These are phyloP conservation scores for Colletotrichum orchidophilum DNA, from an alignment of 2,329 filamentous ascomycete genomes.

Conservation along the genomic window DNA sequence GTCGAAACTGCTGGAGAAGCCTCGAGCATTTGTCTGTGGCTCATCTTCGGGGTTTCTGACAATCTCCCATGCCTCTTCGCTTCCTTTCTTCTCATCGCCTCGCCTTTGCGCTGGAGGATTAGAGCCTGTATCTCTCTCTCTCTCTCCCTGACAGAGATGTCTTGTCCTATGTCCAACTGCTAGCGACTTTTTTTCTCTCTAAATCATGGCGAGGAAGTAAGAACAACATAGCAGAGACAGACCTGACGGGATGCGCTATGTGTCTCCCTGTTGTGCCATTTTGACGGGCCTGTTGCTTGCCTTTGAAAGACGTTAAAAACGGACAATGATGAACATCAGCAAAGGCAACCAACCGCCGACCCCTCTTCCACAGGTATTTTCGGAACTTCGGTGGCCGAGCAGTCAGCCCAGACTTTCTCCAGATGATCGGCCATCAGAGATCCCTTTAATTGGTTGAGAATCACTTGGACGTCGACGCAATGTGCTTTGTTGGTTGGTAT, in stretches of 20 bases:
- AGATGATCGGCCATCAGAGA: not conserved
- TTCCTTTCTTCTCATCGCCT: not conserved
- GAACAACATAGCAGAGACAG: not conserved
- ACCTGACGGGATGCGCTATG: not conserved
- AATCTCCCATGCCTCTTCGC: not conserved
- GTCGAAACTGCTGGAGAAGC: not conserved
- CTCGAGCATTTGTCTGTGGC: not conserved
- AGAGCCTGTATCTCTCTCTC: not conserved
- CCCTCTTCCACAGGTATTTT: not conserved
- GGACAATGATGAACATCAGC: not conserved
- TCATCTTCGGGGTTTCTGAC: not conserved
- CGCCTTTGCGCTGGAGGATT: not conserved
- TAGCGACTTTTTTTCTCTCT: not conserved
- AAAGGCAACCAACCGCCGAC: no score
- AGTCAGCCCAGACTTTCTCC: not conserved
- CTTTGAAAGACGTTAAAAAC: not conserved
- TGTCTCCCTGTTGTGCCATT: not conserved
- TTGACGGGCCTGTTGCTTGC: not conserved
- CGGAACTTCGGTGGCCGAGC: not conserved
- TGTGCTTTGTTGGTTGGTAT: not conserved
- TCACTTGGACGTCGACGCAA: not conserved
- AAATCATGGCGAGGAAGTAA: not conserved
- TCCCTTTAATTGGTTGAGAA: not conserved
- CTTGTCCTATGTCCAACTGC: not conserved
- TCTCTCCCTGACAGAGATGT: not conserved